phyloP scores from a whole-genome alignment of 192 early-diverging fungal genomes.

The Coemansia guatemalensis region DNA sequence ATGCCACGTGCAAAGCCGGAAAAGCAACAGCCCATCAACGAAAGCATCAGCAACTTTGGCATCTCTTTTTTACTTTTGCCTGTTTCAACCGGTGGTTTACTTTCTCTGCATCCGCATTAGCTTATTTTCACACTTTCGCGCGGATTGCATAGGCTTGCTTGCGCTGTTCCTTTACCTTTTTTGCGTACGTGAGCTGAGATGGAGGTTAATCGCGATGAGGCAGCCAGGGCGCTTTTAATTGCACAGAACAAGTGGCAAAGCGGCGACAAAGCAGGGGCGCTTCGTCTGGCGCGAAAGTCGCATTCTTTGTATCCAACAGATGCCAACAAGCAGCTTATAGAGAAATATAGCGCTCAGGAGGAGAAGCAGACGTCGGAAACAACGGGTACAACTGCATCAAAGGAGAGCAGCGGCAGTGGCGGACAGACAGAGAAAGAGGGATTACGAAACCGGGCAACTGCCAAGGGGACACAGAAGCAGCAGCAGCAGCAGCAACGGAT shows the following conservation, averaged over 20 bases:
- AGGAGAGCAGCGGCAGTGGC: conserved; percentile 5
- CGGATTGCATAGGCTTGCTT: neutral
- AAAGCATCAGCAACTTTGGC: neutral
- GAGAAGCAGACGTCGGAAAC: neutral
- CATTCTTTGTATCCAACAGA: conserved; percentile 74
- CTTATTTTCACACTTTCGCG: neutral
- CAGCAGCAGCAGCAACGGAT: conserved; percentile 3
- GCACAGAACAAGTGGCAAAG: conserved; percentile 67
- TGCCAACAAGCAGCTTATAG: conserved; percentile 61
- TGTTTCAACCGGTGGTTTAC: neutral
- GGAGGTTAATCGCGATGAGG: conserved; percentile 90
- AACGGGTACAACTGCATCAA: conserved; percentile 6
- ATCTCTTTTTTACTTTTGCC: neutral
- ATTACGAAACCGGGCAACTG: conserved; percentile 18
- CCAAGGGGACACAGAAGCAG: conserved; percentile 2
- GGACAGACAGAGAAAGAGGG: conserved; percentile 4
- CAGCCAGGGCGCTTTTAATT: conserved; percentile 70
- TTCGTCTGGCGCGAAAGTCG: conserved; percentile 85
- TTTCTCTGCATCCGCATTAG: neutral
- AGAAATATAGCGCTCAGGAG: conserved; percentile 7
- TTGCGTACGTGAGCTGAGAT: conserved; percentile 34
- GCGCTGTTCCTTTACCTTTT: conserved; percentile 10
- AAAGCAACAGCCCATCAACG: neutral
- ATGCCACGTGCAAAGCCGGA: neutral
- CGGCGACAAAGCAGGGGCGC: conserved; percentile 67